phyloP scores from a whole-genome alignment of 148 eudicot genomes.

The Heliamphora exappendiculata region DNA sequence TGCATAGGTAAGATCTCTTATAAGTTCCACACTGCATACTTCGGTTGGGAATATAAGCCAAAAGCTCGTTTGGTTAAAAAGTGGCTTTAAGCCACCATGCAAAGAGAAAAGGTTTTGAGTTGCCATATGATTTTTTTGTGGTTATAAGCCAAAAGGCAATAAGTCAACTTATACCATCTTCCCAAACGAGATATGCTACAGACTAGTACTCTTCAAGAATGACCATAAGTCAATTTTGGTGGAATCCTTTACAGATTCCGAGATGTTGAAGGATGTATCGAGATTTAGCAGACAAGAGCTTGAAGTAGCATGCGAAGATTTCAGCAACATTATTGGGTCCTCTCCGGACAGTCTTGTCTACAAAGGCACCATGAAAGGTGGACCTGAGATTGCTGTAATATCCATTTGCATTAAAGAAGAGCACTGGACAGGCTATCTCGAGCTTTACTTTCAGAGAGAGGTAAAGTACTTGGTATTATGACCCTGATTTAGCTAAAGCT shows the following conservation, averaged over 20 bases:
- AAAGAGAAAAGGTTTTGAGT: not conserved
- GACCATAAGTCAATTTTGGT: not conserved
- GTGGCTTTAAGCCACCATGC: not conserved
- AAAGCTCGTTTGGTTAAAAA: not conserved
- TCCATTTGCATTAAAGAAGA: slow-evolving; percentile 91
- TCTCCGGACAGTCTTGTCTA: slow-evolving; percentile 80
- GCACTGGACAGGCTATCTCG: slow-evolving; percentile 84
- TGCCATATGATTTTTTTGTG: no score
- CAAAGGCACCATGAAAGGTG: slow-evolving; percentile 86
- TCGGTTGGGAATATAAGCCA: no score
- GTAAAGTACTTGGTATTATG: slow-evolving; percentile 24
- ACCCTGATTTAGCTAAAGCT: not conserved
- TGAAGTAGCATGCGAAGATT: slow-evolving; percentile 98
- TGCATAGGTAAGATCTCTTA: slow-evolving; percentile 42
- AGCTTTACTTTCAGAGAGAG: slow-evolving; percentile 90
- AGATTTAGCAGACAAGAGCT: slow-evolving; percentile 78
- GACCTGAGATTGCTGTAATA: slow-evolving; percentile 91
- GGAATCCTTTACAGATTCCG: slow-evolving; percentile 46
- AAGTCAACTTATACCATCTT: no score
- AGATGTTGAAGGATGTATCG: slow-evolving; percentile 59
- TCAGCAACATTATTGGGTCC: slow-evolving; percentile 93
- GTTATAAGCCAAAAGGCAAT: no score
- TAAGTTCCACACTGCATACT: not conserved
- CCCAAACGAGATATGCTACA: no score
- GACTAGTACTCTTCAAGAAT: not conserved